Evolutionary conservation across 129 eudicot species (phyloP).

Genomic region (Flaveria bidentis): DNA sequence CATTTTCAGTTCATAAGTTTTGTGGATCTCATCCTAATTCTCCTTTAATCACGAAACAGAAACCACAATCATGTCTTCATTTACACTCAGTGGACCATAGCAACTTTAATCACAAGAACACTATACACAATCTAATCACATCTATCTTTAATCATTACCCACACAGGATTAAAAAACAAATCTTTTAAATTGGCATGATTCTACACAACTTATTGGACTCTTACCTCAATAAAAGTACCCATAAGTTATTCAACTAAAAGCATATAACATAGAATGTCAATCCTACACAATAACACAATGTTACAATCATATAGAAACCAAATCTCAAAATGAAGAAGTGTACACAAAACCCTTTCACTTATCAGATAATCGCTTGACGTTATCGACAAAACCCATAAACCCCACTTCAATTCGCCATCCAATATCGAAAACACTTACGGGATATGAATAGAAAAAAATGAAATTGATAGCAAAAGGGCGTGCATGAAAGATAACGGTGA

Average conservation of each 20-base stretch:
- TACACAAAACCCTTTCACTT: neutral
- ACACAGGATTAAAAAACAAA: neutral
- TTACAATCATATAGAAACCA: constrained; percentile 17
- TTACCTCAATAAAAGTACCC: constrained; percentile 5
- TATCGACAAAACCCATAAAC: constrained; percentile 22
- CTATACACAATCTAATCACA: constrained; percentile 10
- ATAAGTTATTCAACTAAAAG: neutral
- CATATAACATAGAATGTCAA: neutral
- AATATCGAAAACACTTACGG: neutral
- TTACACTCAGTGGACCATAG: neutral
- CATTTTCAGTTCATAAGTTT: constrained; percentile 2
- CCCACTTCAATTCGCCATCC: constrained; percentile 8
- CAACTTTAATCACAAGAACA: constrained; percentile 2
- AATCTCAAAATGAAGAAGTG: constrained; percentile 19
- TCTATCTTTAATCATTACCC: neutral
- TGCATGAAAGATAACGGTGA: constrained; percentile 39
- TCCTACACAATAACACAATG: constrained; percentile 17
- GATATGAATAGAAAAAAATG: neutral
- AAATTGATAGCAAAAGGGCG: neutral
- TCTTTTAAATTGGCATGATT: constrained; percentile 9
- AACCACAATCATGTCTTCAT: neutral
- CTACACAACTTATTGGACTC: neutral
- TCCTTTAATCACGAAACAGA: constrained; percentile 13
- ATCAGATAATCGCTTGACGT: too few species aligned
- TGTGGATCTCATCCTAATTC: constrained; percentile 15